phyloP scores from a whole-genome alignment of 129 eudicot genomes.

The Helianthus tuberosus region DNA sequence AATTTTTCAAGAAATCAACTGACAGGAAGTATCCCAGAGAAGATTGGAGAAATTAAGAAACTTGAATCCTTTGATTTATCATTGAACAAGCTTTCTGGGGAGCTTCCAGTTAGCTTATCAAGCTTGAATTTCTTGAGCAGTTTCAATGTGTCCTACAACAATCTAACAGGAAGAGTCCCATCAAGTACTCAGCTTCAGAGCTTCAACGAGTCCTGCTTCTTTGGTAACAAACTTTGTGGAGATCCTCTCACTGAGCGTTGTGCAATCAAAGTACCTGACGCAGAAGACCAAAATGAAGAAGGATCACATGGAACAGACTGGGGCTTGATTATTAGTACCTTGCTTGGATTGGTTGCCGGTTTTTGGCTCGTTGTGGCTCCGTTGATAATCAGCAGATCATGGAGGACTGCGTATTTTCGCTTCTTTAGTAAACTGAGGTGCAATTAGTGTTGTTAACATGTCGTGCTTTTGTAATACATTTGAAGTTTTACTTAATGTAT shows the following conservation, averaged over 20 bases:
- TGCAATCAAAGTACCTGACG: neutral
- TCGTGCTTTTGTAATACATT: neutral
- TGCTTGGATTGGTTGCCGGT: conserved; percentile 8
- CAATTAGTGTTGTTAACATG: neutral
- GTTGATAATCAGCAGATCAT: conserved; percentile 18
- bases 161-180: conserved; percentile 22
- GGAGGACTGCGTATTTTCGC: conserved; percentile 19
- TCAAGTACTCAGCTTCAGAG: conserved; percentile 29
- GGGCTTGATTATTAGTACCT: conserved; percentile 13
- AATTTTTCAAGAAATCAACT: conserved; percentile 40
- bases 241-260: conserved; percentile 8
- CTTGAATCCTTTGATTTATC: conserved; percentile 45
- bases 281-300: neutral
- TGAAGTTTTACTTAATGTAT: neutral
- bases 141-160: conserved; percentile 24
- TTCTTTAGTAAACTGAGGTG: conserved; percentile 5
- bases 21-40: conserved; percentile 37
- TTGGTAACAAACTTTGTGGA: conserved; percentile 33
- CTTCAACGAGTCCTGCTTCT: conserved; percentile 20
- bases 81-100: conserved; percentile 28
- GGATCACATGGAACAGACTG: conserved; percentile 8
- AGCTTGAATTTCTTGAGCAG: conserved; percentile 15
- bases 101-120: conserved; percentile 42
- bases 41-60: conserved; percentile 34
- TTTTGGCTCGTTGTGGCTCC: conserved; percentile 20